Evolutionary conservation across 768 basidiomycete species (phyloP), one percentile per base, ranked within the genome.

Genomic region (Hemileccinum rubropunctum): DNA sequence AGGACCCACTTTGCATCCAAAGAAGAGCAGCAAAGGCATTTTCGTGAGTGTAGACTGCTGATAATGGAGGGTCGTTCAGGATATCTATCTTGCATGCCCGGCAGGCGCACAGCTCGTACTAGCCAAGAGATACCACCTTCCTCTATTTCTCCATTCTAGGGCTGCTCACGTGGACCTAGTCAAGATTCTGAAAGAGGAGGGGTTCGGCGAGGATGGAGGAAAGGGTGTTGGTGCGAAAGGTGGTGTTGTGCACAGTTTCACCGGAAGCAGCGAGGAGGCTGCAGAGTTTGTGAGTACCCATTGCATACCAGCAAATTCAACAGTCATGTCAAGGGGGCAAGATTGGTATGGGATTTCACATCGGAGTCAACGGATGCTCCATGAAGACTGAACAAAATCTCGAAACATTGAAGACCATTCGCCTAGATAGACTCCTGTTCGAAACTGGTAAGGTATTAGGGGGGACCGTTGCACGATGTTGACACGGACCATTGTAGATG

Each of bases 181-280:
- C 23, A 62, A 58, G 17, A 84, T 86, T 17, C 73, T 92, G 20
- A 73, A 71, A 20, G 82, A 84, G 48, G 81, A 84, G 55, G 83
- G 86, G 1, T 87, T 86, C 60, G 74, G 76, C 14, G 67, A 74
- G 34, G 66, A 80, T 56, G 78, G 83, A 26, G 84, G 85, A 3
- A 66, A 62, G 51, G 67, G 63, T 26, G 70, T 79, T 49, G 88
- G 83, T 35, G 82, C 74, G 15, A 74, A 72, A 18, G 84, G 88
- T 4, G 90, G 89, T 1, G 90, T 92, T 18, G 87, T 91, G 3
- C 91, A 91, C 61, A 88, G 86, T 53, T 90, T 90, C 67, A 90
- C 89, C 0, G 91, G 91, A 4, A 77, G 76, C 0, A 59, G 60
- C 4, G 76, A 74, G 33, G 88, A 93, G 61, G 80, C 77, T 13